A percentile compares a stretch with the other conserved stretches of the same genome.
These are phyloP conservation scores for Ascochyta koolunga DNA, from an alignment of 2,329 filamentous ascomycete genomes.

Conservation along the genomic window DNA sequence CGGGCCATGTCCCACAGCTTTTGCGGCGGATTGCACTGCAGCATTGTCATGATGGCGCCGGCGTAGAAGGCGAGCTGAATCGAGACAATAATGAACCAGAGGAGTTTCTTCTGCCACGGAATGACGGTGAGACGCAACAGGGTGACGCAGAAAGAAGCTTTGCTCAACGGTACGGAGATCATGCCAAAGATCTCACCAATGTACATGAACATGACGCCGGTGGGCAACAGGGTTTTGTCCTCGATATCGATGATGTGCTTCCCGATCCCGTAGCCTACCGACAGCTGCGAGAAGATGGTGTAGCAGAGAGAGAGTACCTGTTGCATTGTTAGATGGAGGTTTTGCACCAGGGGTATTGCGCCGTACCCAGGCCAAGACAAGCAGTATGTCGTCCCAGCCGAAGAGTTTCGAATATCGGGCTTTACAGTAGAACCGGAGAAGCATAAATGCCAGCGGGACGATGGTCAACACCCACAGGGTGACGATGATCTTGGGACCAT, in stretches of 20 bases:
- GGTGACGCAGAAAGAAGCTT: constrained; percentile 23
- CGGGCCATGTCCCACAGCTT: constrained; percentile 19
- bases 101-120: constrained; percentile 13
- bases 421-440: constrained; percentile 20
- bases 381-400: constrained; percentile 13
- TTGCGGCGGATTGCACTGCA: constrained; percentile 15
- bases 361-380: constrained; percentile 14
- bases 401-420: neutral
- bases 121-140: constrained; percentile 16
- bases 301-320: constrained; percentile 16
- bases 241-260: constrained; percentile 13
- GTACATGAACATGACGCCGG: constrained; percentile 16
- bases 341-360: too few relatives aligned
- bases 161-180: constrained; percentile 17
- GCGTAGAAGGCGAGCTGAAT: constrained; percentile 17
- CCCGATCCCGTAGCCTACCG: constrained; percentile 19
- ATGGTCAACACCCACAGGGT: constrained; percentile 16
- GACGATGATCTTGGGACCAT: constrained; percentile 41
- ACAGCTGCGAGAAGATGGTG: constrained; percentile 6
- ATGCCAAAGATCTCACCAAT: constrained; percentile 20
- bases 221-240: neutral
- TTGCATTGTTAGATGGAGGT: too few relatives aligned
- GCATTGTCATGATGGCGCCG: constrained; percentile 9
- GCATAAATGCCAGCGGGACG: constrained; percentile 16
- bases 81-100: constrained; percentile 23